Base-by-base conservation (phyloP, 1,284 basidiomycete genomes). In the Leccinum holopus region DNA sequence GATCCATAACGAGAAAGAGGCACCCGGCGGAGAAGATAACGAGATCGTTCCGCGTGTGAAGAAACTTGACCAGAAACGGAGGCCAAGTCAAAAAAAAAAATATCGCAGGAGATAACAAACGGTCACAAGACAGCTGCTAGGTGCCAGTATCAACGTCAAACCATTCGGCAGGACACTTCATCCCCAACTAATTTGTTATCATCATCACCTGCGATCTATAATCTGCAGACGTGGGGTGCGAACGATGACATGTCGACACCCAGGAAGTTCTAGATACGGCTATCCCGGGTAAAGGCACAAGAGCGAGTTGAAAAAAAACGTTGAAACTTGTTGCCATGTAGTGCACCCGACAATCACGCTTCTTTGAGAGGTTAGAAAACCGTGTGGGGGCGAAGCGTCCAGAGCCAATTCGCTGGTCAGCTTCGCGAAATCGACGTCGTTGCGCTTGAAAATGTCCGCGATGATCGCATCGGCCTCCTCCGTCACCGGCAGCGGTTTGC, bases 391-490 rank as follows among this genome's bases (percentile, higher is more conserved):
- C 2, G 67, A 61, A 16, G 58, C 52, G 55, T 73, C 66, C 33
- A 61, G 61, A 14, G 65, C 62, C 12, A 74, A 52, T 37, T 73
- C 71, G n/a, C 8, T 55, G 0, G 71, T 75, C 57, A 74, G 18
- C 59, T 69, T 66, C 33, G 70, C 72, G 37, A 74, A 73, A 57
- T 74, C 75, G 2, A 74, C 59, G 11, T 70, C 71, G 37, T 75
- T 75, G 61, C 65, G 71, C 53, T 64, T 67, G 60, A 76, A 74
- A 41, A 74, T 74, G 41, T 73, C 73, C 25, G 73, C 72, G 33
- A 74, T 65, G 54, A 76, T 75, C 25, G 62, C 60, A 58, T 74
- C 72, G 3, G 73, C 75, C 18, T 74, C 73, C 28, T 70, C 74
- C 0, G 73, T 67, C 25, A 76, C 66, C 18, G 66, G 63, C 3